Percentiles rank a stretch among this genome's conserved stretches.
Evolutionary conservation across 2,329 filamentous ascomycete species (phyloP).

Genomic region (Sporothrix euskadiensis): DNA sequence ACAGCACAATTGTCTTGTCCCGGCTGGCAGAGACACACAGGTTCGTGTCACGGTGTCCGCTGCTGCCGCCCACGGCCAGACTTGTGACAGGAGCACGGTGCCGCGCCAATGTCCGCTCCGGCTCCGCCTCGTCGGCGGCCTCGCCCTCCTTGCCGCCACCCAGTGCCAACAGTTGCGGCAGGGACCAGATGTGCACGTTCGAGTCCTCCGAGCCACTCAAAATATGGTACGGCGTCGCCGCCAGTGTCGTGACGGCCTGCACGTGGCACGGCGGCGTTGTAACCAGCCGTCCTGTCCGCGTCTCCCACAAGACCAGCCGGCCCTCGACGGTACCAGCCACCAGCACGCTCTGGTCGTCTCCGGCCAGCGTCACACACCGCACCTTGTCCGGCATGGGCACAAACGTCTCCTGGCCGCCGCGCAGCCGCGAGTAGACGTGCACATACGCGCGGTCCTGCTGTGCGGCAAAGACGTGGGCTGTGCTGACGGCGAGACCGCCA

Average conservation of each 20-base stretch:
- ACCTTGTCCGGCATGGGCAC: constrained; percentile 88
- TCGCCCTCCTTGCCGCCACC: constrained; percentile 10
- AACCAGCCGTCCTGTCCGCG: constrained; percentile 72
- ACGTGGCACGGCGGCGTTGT: constrained; percentile 77
- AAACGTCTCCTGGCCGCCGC: constrained; percentile 83
- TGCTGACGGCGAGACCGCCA: constrained; percentile 77
- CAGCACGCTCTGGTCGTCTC: constrained; percentile 58
- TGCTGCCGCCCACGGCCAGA: constrained; percentile 63
- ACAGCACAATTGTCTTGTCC: constrained; percentile 87
- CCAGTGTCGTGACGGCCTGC: constrained; percentile 75
- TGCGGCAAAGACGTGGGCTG: constrained; percentile 84
- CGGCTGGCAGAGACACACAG: constrained; percentile 80
- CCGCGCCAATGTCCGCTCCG: constrained; percentile 73
- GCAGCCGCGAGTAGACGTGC: constrained; percentile 83
- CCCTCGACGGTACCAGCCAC: constrained; percentile 82
- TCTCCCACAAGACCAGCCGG: constrained; percentile 88
- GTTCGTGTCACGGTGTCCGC: constrained; percentile 64
- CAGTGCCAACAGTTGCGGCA: constrained; percentile 69
- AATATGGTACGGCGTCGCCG: constrained; percentile 69
- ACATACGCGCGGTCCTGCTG: constrained; percentile 90
- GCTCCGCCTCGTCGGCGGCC: constrained; percentile 55
- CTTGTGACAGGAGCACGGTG: constrained; percentile 74
- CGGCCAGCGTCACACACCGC: constrained; percentile 71
- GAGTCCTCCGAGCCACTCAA: constrained; percentile 82
- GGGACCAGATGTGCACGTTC: constrained; percentile 88